Evolutionary conservation across 1,284 basidiomycete species (phyloP).

Genomic region (Phaffia rhodozyma): DNA sequence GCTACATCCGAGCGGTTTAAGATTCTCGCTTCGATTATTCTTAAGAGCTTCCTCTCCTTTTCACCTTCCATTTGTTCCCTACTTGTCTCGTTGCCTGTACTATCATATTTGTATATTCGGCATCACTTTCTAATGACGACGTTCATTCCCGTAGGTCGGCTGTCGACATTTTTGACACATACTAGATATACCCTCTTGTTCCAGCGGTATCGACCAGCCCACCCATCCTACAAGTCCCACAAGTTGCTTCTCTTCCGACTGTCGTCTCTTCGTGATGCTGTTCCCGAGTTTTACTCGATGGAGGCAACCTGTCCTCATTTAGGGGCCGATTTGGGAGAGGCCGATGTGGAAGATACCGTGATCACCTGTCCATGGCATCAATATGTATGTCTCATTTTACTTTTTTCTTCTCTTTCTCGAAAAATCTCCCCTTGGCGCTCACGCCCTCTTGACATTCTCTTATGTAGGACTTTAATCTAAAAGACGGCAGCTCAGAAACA

Average conservation of each 20-base stretch:
- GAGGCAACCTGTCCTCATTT: slow-evolving; percentile 73
- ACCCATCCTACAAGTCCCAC: slow-evolving; percentile 42
- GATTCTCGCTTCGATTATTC: too few relatives aligned
- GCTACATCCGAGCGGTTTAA: too few relatives aligned
- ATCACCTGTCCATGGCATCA: slow-evolving; percentile 70
- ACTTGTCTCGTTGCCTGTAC: too few relatives aligned
- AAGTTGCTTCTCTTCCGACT: slow-evolving; percentile 60
- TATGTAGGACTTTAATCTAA: slow-evolving; percentile 55
- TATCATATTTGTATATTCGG: not conserved
- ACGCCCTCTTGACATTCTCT: too few relatives aligned
- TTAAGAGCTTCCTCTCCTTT: not conserved
- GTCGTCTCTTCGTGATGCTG: slow-evolving; percentile 31
- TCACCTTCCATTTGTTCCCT: not conserved
- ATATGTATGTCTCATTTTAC: slow-evolving; percentile 32
- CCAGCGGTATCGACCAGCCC: slow-evolving; percentile 45
- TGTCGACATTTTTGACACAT: slow-evolving; percentile 46
- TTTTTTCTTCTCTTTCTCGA: not conserved
- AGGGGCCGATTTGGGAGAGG: slow-evolving; percentile 69
- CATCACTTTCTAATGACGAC: not conserved
- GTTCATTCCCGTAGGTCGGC: slow-evolving; percentile 25
- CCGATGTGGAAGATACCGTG: slow-evolving; percentile 50
- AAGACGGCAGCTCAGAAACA: slow-evolving; percentile 56
- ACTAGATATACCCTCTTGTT: slow-evolving; percentile 56
- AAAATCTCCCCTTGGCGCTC: too few relatives aligned
- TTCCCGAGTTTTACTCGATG: slow-evolving; percentile 64